These are phyloP conservation scores for Zygnema cylindricum DNA, from an alignment of 139 green algal genomes.

Conservation along the genomic window DNA sequence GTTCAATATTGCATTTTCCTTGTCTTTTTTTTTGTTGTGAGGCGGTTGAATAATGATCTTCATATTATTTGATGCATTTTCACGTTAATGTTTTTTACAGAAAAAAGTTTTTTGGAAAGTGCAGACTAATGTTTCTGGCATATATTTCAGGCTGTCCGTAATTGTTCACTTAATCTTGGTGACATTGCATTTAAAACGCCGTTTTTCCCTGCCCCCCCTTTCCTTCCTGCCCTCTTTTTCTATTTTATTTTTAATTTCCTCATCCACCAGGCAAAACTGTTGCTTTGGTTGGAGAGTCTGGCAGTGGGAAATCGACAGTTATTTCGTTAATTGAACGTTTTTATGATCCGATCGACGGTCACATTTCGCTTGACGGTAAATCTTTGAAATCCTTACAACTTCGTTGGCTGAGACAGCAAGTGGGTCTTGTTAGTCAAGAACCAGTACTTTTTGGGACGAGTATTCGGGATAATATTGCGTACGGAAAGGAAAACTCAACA, in stretches of 20 bases:
- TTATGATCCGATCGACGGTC: constrained; percentile 72
- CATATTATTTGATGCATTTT: no score
- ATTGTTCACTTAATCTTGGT: no score
- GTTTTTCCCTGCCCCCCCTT: background rate
- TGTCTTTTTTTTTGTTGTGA: no score
- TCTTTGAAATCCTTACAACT: constrained; percentile 81
- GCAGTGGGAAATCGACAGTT: constrained; percentile 93
- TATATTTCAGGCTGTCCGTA: no score
- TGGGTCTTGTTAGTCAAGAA: constrained; percentile 90
- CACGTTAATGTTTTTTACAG: no score
- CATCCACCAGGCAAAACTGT: constrained; percentile 64
- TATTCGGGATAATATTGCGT: constrained; percentile 65
- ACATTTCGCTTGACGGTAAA: constrained; percentile 79
- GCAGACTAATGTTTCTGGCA: no score
- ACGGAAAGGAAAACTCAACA: constrained; percentile 57
- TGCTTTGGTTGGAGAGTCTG: constrained; percentile 91
- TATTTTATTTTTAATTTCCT: constrained; percentile 1
- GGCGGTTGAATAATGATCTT: no score
- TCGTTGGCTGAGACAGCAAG: constrained; percentile 76
- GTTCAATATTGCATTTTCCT: no score
- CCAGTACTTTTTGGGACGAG: constrained; percentile 76
- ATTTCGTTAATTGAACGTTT: constrained; percentile 88
- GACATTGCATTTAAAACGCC: no score
- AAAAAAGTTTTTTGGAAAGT: no score
- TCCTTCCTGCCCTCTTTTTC: background rate